phyloP scores from a whole-genome alignment of 306 rosid genomes.

The Dryas drummondii region DNA sequence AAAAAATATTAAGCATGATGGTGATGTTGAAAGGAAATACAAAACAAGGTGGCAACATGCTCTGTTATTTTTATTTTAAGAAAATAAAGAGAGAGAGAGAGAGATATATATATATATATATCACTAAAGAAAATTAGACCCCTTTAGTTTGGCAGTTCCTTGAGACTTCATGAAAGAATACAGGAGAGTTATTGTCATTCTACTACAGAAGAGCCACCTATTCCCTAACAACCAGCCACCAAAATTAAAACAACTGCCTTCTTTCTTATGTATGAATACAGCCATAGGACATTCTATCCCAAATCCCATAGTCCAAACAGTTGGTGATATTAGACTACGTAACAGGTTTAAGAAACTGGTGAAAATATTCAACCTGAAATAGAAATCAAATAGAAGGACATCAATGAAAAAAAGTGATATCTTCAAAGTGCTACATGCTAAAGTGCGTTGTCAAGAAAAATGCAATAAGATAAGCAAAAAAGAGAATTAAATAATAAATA shows the following conservation, averaged over 20 bases:
- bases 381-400: slow-evolving; percentile 14
- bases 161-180: too few species aligned
- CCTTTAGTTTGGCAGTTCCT: too few species aligned
- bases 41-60: too few species aligned
- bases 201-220: slow-evolving; percentile 37
- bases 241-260: slow-evolving; percentile 40
- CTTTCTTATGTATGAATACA: slow-evolving; percentile 46
- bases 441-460: background rate
- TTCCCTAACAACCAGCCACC: slow-evolving; percentile 45
- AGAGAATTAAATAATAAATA: background rate
- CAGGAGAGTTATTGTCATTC: slow-evolving; percentile 38
- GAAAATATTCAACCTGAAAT: slow-evolving; percentile 89
- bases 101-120: too few species aligned
- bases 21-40: too few species aligned
- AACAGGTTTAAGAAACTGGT: slow-evolving; percentile 96
- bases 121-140: too few species aligned
- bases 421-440: background rate
- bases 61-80: too few species aligned
- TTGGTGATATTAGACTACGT: slow-evolving; percentile 62
- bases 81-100: too few species aligned
- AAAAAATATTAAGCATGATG: too few species aligned
- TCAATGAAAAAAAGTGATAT: background rate
- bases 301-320: slow-evolving; percentile 38
- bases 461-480: background rate
- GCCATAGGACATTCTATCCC: slow-evolving; percentile 44